Percentiles rank a stretch among this genome's conserved stretches.
These are phyloP conservation scores for Pyricularia sp. DNA, from an alignment of 2,329 filamentous ascomycete genomes.

Conservation along the genomic window DNA sequence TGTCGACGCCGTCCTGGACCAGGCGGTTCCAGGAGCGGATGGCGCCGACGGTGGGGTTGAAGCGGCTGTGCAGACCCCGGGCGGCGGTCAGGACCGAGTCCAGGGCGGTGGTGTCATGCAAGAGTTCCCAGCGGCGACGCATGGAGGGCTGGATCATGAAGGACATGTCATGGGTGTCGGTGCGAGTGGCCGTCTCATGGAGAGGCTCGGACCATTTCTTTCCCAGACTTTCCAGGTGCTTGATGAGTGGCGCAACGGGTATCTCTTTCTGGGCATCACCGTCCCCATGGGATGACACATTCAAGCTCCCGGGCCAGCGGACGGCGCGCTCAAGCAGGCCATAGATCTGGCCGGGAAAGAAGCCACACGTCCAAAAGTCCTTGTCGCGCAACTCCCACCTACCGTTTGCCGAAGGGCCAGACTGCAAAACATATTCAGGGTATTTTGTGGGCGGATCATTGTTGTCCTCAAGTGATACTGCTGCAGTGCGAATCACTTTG, in stretches of 20 bases:
- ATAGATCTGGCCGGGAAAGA: conserved; percentile 28
- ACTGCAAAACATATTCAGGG: conserved; percentile 15
- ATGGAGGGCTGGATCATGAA: conserved; percentile 43
- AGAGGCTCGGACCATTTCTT: conserved; percentile 25
- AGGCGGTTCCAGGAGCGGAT: conserved; percentile 39
- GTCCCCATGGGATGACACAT: neutral
- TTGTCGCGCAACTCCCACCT: conserved; percentile 12
- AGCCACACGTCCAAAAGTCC: conserved; percentile 27
- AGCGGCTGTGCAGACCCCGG: conserved; percentile 30
- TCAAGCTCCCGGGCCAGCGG: conserved; percentile 18
- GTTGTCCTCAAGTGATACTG: conserved; percentile 2
- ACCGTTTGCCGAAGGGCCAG: conserved; percentile 8
- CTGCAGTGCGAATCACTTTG: conserved; percentile 14
- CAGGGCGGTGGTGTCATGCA: conserved; percentile 25
- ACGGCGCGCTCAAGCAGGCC: conserved; percentile 21
- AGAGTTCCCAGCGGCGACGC: conserved; percentile 37
- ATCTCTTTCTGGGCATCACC: neutral
- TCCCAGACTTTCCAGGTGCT: conserved; percentile 15
- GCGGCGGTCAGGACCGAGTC: conserved; percentile 33
- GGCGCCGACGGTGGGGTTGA: conserved; percentile 29
- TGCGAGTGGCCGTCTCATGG: conserved; percentile 25
- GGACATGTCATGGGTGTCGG: conserved; percentile 43
- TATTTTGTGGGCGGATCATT: conserved; percentile 13
- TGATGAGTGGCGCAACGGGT: neutral
- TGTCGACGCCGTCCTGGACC: conserved; percentile 18